A percentile compares a stretch with the other conserved stretches of the same genome.
These are phyloP conservation scores for Aquilaria sinensis DNA, from an alignment of 345 rosid genomes.

Conservation along the genomic window DNA sequence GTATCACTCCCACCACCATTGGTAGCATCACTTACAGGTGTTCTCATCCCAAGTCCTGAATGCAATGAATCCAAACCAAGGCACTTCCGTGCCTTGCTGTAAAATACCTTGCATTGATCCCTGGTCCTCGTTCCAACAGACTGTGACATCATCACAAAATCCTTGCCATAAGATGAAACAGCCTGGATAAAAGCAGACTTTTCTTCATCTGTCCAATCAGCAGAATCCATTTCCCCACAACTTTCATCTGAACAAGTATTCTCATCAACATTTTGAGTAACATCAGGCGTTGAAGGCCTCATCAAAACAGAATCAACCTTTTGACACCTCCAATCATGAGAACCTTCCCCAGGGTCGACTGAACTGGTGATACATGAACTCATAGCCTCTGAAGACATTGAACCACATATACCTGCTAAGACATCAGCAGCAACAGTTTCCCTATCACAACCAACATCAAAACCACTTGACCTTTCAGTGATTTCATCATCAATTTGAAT, in stretches of 20 bases:
- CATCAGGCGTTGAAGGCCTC: constrained; percentile 46
- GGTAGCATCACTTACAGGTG: constrained; percentile 46
- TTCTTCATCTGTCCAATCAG: constrained; percentile 93
- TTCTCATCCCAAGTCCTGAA: constrained; percentile 31
- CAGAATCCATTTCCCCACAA: constrained; percentile 76
- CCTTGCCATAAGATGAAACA: constrained; percentile 69
- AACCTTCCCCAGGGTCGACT: constrained; percentile 46
- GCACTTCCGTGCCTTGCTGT: constrained; percentile 88
- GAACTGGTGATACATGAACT: constrained; percentile 74
- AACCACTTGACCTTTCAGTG: constrained; percentile 41
- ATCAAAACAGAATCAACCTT: constrained; percentile 38
- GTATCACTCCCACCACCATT: constrained; percentile 72
- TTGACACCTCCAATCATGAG: constrained; percentile 35
- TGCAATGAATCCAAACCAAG: constrained; percentile 73
- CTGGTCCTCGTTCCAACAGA: constrained; percentile 64
- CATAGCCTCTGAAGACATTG: constrained; percentile 81
- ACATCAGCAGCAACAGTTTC: constrained; percentile 84
- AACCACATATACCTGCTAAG: constrained; percentile 71
- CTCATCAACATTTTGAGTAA: constrained; percentile 56
- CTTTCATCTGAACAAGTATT: constrained; percentile 93
- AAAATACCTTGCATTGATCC: constrained; percentile 89
- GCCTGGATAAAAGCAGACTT: constrained; percentile 69
- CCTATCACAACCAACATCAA: constrained; percentile 47
- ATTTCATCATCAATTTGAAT: constrained; percentile 36
- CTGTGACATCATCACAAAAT: constrained; percentile 66